Base-by-base conservation (phyloP, 495 filamentous ascomycete genomes). In the Podospora bellae-mahoneyi region DNA sequence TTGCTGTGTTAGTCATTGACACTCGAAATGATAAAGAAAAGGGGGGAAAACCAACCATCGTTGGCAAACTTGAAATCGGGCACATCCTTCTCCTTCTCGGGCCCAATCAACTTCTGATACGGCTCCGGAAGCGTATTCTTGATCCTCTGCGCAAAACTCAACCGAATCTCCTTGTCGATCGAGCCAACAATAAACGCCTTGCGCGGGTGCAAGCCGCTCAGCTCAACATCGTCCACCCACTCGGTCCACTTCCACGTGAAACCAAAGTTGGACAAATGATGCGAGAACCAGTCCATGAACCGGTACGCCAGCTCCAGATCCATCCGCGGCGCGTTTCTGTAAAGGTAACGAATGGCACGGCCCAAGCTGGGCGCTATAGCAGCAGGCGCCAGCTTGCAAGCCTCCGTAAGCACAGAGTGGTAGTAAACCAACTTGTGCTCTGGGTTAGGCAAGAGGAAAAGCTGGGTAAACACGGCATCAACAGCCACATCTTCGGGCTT, bases 241-340 rank as follows among this genome's bases (percentile, higher is more conserved):
- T 99, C 95, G 20, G 90, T 90, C 95, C 95, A 99, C 80, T 98
- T 98, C 95, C 95, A 99, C 3, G 96, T 95, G 73, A 98, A 99
- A 54, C 96, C 95, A 73, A 98, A 99, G 80, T 99, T 99, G 78
- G 93, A 97, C 71, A 99, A 77, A 81, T 99, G 95, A 74, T 99
- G 96, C 16, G 94, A 85, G 73, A 99, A 99, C 95, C 95, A 99
- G 76, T 98, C 95, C 74, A 96, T 83, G 79, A 97, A 98, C 18
- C 95, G 88, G 76, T 91, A 89, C 66, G 80, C 85, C 53, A 99
- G 80, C 79, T 99, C 96, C 55, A 96, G 78, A 73, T 99, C 95
- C 81, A 98, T 88, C 3, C 84, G 83, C 69, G 93, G 89, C 6
- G 92, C 77, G 69, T 88, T 91, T 56, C 89, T 86, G 78, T 97